Evolutionary conservation across 1,284 basidiomycete genomes (phyloP), one percentile per base, ranked within the genome.

Genomic region (Malassezia yamatoensis): DNA sequence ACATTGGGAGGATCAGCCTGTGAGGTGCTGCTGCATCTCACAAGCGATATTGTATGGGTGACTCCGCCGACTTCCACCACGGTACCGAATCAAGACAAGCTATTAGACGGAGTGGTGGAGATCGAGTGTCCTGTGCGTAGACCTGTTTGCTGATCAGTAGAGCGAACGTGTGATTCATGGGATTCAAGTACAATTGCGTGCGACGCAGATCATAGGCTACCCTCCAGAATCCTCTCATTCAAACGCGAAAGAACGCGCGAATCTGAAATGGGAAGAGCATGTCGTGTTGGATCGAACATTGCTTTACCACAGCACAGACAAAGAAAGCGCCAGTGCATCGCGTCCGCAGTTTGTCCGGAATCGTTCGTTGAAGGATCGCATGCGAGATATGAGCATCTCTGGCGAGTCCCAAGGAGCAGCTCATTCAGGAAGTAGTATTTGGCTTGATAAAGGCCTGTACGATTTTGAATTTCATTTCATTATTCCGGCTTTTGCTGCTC

Each of bases 391-490:
- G 64, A 64, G 50, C 58, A 12, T 13, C 18, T 12, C 41, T 12
- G 32, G 16, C 16, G 41, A 43, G 16, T 59, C 43, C n/a, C 36
- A 49, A 12, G 32, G 34, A 24, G 5, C 5, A 18, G 47, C 8
- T 11, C 20, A 11, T 7, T 32, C 13, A 2, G 12, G 36, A 10
- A 38, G 41, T 5, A 65, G 64, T 44, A 49, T 72, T 5, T 64
- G 62, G 37, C 66, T 71, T 34, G 62, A 63, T 5, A 66, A 64
- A 50, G 70, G 70, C 35, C 58, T 71, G 16, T 68, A 71, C 36
- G 70, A 69, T 40, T 73, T 74, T 48, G 69, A 73, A 48, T 73
- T 73, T 44, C 61, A 68, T 29, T 70, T 73, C 54, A 68, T 74
- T 56, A 61, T 73, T 21, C 70, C 72, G 1, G 68, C 72, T 12